These are phyloP conservation scores for Geranium brycei DNA, from an alignment of 345 rosid genomes.

Conservation along the genomic window DNA sequence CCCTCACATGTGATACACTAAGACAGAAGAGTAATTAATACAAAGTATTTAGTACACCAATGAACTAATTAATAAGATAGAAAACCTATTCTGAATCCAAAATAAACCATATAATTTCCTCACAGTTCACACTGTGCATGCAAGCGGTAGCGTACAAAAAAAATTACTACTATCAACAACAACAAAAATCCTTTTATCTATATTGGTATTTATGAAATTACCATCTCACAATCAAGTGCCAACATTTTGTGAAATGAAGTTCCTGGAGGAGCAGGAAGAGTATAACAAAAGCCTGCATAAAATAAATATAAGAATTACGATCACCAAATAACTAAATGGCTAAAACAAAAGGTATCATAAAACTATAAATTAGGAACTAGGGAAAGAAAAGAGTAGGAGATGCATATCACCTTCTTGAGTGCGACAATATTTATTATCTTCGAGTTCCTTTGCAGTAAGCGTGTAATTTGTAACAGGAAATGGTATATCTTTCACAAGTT, in stretches of 20 bases:
- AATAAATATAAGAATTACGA: conserved; percentile 7
- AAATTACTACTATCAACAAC: too few species aligned
- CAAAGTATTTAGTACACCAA: not conserved
- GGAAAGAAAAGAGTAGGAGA: not conserved
- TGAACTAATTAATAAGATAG: too few species aligned
- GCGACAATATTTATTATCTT: conserved; percentile 60
- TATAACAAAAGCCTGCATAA: conserved; percentile 47
- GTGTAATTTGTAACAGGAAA: conserved; percentile 68
- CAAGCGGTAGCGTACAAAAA: too few species aligned
- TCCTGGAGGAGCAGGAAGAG: conserved; percentile 59
- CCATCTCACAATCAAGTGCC: conserved; percentile 99
- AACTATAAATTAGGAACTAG: not conserved
- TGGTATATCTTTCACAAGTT: conserved; percentile 49
- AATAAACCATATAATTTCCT: not conserved
- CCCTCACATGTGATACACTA: conserved; percentile 81
- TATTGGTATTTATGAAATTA: conserved; percentile 13
- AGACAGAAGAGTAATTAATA: conserved; percentile 4
- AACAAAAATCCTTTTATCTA: not conserved
- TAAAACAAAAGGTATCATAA: not conserved
- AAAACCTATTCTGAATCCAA: not conserved
- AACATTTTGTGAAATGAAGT: conserved; percentile 38
- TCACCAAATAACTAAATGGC: conserved; percentile 5
- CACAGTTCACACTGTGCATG: not conserved
- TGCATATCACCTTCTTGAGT: conserved; percentile 40
- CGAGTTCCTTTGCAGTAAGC: conserved; percentile 57